Percentiles rank a stretch among this genome's conserved stretches.
These are phyloP conservation scores for Populus ilicifolia DNA, from an alignment of 345 rosid genomes.

Conservation along the genomic window DNA sequence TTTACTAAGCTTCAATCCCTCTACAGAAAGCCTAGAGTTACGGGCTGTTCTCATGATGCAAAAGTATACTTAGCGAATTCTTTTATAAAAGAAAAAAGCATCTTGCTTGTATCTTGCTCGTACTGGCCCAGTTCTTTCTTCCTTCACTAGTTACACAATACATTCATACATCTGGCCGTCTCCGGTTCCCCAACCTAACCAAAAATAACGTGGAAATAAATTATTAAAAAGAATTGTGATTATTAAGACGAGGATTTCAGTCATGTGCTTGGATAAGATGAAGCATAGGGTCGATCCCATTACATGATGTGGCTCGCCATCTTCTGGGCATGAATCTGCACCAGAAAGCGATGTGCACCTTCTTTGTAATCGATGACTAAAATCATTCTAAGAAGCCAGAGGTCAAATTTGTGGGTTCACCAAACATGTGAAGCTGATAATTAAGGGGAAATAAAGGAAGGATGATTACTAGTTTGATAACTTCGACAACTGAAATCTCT, in stretches of 20 bases:
- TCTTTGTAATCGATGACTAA: conserved; percentile 13
- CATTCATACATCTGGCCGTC: neutral
- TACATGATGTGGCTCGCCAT: conserved; percentile 38
- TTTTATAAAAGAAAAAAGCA: neutral
- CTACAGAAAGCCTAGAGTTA: neutral
- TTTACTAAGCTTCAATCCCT: neutral
- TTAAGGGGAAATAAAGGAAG: neutral
- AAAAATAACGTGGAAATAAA: neutral
- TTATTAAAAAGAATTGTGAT: too few relatives aligned
- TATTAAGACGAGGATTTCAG: neutral
- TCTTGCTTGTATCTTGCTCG: neutral
- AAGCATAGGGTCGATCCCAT: conserved; percentile 21
- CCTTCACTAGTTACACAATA: neutral
- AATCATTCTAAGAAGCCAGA: conserved; percentile 19
- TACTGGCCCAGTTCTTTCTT: neutral
- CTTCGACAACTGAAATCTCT: neutral
- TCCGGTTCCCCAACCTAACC: neutral
- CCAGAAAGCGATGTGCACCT: conserved; percentile 33
- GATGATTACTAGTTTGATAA: neutral
- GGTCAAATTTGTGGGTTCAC: conserved; percentile 29
- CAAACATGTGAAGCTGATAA: conserved; percentile 20
- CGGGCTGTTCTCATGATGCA: neutral
- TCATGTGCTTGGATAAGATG: conserved; percentile 11
- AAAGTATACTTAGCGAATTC: neutral
- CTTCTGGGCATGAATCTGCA: conserved; percentile 29